Base-by-base conservation (phyloP, 306 rosid genomes). In the Arachis stenosperma region DNA sequence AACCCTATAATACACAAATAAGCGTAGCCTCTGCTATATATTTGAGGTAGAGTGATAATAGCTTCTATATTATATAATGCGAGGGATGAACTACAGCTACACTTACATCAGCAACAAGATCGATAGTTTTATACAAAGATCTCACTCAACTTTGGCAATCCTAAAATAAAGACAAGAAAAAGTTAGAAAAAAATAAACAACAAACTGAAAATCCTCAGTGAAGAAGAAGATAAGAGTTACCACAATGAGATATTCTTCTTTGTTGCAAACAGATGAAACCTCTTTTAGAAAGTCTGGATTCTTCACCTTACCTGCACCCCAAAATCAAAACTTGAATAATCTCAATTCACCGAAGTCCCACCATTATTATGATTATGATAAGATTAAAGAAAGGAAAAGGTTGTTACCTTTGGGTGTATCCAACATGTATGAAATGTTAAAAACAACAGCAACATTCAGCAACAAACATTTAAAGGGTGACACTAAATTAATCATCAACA, bases 91-190 rank as follows among this genome's bases (percentile, higher is more conserved):
- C 27, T 22, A 22, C 27, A 22, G 1, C 27, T 22, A 63, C 59
- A 83, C 98, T 84, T 71, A 94, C 98, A 56, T 82, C 75, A 43
- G 78, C 78, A 2, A 63, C 74, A 81, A 94, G 88, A 60, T 88
- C 97, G 55, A 81, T 22, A 43, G 88, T 44, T 69, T 97, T 97
- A 65, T 39, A 64, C 14, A 86, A 65, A 64, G 98, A 94, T 82
- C 97, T 81, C 46, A 83, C 82, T 56, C 98, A 97, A 70, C 85
- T 81, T 77, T 85, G 83, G 55, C 97, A 94, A 74, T 96, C 97
- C 98, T 94, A 52, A 29, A 69, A 75, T 36, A 11, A 37, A 80
- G 40, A 41, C 12, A 22, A 22, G 27, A 22, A 22, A 22, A 22
- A 22, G 27, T 22, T 22, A 1, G 27, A 22, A 22, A 22, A 17